These are phyloP conservation scores for Arthrobotrys sinensis DNA, from an alignment of 2,329 filamentous ascomycete species.

Conservation along the genomic window DNA sequence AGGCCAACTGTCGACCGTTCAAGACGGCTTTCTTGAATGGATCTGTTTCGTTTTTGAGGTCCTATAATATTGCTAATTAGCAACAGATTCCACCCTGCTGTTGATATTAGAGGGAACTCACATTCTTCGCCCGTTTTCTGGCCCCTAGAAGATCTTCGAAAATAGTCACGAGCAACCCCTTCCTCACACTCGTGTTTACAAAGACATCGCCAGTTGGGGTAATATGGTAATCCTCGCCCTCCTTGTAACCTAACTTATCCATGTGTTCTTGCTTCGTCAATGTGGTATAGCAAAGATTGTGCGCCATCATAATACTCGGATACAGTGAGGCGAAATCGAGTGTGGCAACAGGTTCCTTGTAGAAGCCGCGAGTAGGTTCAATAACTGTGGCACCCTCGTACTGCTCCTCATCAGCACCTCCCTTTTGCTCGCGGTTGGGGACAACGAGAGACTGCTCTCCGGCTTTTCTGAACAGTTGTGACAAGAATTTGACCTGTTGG, in stretches of 20 bases:
- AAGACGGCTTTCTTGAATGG: conserved; percentile 98
- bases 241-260: conserved; percentile 81
- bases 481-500: conserved; percentile 98
- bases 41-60: conserved; percentile 88
- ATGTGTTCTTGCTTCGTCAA: conserved; percentile 83
- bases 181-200: conserved; percentile 87
- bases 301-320: conserved; percentile 98
- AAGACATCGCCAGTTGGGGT: conserved; percentile 96
- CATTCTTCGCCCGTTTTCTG: conserved; percentile 81
- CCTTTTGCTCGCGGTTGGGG: conserved; percentile 80
- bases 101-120: conserved; percentile 5
- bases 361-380: conserved; percentile 92
- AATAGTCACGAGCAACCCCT: conserved; percentile 94
- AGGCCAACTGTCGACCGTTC: conserved; percentile 94
- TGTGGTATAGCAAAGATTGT: conserved; percentile 98
- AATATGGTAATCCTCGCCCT: conserved; percentile 95
- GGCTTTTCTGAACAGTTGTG: conserved; percentile 95
- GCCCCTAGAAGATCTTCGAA: conserved; percentile 92
- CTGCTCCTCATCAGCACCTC: conserved; percentile 77
- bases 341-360: conserved; percentile 93
- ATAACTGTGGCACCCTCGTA: conserved; percentile 99
- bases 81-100: background rate
- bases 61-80: conserved; percentile 43
- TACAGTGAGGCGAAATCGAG: conserved; percentile 99
- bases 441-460: conserved; percentile 94